phyloP scores from a whole-genome alignment of 768 basidiomycete species.

The Pisolithus microcarpus region DNA sequence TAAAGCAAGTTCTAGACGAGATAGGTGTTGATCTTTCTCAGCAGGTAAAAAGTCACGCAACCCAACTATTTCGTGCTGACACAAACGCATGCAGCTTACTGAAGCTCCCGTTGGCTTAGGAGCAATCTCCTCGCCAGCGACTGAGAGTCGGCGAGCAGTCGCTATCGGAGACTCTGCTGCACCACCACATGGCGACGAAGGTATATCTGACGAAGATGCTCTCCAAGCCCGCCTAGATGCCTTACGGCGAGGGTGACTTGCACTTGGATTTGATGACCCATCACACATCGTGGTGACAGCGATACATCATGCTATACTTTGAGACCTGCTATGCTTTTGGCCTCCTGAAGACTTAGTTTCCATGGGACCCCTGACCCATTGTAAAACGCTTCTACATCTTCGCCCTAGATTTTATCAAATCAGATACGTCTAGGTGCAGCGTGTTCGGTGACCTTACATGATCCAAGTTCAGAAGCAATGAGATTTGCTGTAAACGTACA shows the following conservation, averaged over 20 bases:
- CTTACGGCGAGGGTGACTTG: slow-evolving; percentile 55
- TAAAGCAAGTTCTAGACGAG: slow-evolving; percentile 94
- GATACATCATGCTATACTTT: slow-evolving; percentile 20
- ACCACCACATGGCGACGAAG: slow-evolving; percentile 31
- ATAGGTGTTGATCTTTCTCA: slow-evolving; percentile 91
- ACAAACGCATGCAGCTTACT: slow-evolving; percentile 49
- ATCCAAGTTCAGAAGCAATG: slow-evolving; percentile 86
- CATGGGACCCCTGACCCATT: slow-evolving; percentile 87
- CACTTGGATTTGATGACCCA: neutral
- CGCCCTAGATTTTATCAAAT: slow-evolving; percentile 51
- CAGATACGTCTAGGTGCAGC: neutral
- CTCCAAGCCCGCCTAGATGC: slow-evolving; percentile 92
- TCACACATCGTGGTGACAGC: slow-evolving; percentile 3
- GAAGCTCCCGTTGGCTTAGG: slow-evolving; percentile 77
- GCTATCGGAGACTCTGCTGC: slow-evolving; percentile 64
- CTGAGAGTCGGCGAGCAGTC: slow-evolving; percentile 68
- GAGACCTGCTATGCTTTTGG: slow-evolving; percentile 58
- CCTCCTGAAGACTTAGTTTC: slow-evolving; percentile 75
- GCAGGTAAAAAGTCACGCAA: slow-evolving; percentile 41
- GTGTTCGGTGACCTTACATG: slow-evolving; percentile 34
- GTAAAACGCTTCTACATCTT: slow-evolving; percentile 92
- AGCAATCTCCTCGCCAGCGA: slow-evolving; percentile 48
- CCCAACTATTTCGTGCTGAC: slow-evolving; percentile 8
- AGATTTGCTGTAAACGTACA: slow-evolving; percentile 84
- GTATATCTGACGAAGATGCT: slow-evolving; percentile 77